Conservation (phyloP, 352 stramenopile genomes). For the Globisporangium acanthophoron region DNA sequence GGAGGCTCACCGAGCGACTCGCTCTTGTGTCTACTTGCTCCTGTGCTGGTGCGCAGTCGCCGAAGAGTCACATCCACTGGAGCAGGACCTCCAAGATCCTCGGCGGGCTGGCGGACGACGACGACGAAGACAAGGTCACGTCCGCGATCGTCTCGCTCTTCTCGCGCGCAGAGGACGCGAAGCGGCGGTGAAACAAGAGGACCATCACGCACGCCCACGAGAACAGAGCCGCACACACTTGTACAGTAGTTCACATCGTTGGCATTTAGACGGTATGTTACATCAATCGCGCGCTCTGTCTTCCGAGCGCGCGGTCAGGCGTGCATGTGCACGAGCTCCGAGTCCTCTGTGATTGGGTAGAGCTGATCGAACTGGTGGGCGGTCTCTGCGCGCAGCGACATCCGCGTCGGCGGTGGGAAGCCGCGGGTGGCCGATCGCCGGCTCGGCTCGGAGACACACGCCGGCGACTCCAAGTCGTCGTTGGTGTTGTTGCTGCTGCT, state of each 20-base stretch:
- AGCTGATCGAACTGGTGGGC: slow-evolving; percentile 34
- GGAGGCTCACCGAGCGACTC: no score
- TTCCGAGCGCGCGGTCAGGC: neutral
- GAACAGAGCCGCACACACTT: neutral
- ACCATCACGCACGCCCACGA: neutral
- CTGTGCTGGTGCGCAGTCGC: slow-evolving; percentile 9
- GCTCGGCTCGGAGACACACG: neutral
- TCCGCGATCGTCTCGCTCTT: slow-evolving; percentile 57
- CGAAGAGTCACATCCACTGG: slow-evolving; percentile 55
- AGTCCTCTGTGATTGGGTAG: slow-evolving; percentile 54
- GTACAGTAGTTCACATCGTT: neutral
- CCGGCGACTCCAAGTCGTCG: neutral
- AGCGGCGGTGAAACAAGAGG: slow-evolving; percentile 4
- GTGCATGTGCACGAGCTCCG: slow-evolving; percentile 24
- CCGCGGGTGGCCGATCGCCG: slow-evolving; percentile 4
- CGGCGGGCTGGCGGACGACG: slow-evolving; percentile 35
- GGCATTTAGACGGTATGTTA: neutral
- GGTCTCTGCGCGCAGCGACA: slow-evolving; percentile 13
- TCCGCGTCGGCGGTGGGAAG: slow-evolving; percentile 18
- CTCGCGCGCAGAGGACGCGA: slow-evolving; percentile 12
- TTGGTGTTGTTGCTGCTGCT: neutral
- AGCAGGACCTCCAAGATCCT: slow-evolving; percentile 53
- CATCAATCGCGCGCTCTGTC: neutral
- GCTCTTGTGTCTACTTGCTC: neutral
- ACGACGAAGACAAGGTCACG: slow-evolving; percentile 38